Evolutionary conservation across 176 grass and related monocot species (phyloP), one percentile per base, ranked within the genome.

Genomic region (sorghum (Sorghum bicolor)): DNA sequence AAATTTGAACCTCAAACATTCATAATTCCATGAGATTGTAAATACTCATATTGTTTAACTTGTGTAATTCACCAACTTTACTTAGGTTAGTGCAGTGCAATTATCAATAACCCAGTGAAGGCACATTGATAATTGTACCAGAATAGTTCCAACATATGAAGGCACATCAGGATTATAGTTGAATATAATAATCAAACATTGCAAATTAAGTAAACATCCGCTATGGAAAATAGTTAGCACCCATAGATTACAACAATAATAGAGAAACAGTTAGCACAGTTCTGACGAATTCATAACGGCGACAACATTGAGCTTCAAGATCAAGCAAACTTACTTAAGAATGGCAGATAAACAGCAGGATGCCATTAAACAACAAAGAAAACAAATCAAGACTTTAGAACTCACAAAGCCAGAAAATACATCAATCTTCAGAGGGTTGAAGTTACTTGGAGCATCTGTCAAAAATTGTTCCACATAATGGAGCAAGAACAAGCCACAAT

Each of bases 401-500:
- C 97, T 99, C 43, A 99, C 97, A 86, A 96, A 99, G 81, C 43
- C 79, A 31, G 88, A 92, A 77, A 81, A 94, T 70, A 43, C 80
- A 43, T 85, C 85, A 19, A 94, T 87, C 77, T 89, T 91, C 34
- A 96, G 82, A 33, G 93, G 93, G 72, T 94, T 90, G 86, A 99
- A 89, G 82, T 48, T 74, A 73, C 48, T 55, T 25, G 97, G 89
- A 96, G 82, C 86, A 86, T 94, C 93, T 85, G 79, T 91, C 86
- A 99, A 75, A 89, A 99, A 99, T 70, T 48, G 86, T 52, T 99
- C 97, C 70, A 94, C 91, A 81, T 92, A 94, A 83, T 99, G 93
- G 77, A 99, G 93, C 70, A 99, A 75, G 79, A 96, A 99, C 68
- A 99, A 82, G 45, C 97, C 97, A 10, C 97, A 99, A 64, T 99